These are phyloP conservation scores for Pestalotiopsis sp. DNA, from an alignment of 2,329 filamentous ascomycete species.

Conservation along the genomic window DNA sequence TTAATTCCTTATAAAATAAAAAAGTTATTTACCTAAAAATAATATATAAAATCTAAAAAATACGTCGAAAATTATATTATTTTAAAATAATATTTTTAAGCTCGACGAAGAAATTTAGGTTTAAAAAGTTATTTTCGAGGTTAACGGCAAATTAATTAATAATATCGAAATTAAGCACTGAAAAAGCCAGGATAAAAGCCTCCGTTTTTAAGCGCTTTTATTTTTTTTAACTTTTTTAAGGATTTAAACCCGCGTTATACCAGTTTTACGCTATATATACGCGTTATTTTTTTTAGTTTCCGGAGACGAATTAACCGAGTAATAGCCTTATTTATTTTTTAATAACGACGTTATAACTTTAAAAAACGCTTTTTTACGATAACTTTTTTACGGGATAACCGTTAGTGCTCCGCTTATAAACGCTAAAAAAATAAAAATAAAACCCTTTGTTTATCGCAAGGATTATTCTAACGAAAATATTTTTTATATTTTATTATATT, in stretches of 20 bases:
- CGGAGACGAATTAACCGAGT: not conserved
- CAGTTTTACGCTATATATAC: not conserved
- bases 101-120: not conserved
- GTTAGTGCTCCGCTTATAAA: not conserved
- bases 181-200: not conserved
- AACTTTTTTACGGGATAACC: not conserved
- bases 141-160: not conserved
- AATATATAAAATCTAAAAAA: too few species aligned
- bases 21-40: too few species aligned
- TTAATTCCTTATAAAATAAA: too few species aligned
- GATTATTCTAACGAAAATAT: too few species aligned
- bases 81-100: too few species aligned
- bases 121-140: not conserved
- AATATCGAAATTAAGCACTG: not conserved
- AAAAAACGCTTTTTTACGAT: not conserved
- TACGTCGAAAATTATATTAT: too few species aligned
- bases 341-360: not conserved
- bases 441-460: not conserved
- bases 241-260: not conserved
- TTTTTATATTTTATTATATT: too few species aligned
- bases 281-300: not conserved
- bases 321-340: not conserved
- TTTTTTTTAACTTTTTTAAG: not conserved
- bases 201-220: not conserved
- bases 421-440: not conserved